phyloP scores from a whole-genome alignment of 2,329 filamentous ascomycete genomes.

The Phyllosticta ampelicida region DNA sequence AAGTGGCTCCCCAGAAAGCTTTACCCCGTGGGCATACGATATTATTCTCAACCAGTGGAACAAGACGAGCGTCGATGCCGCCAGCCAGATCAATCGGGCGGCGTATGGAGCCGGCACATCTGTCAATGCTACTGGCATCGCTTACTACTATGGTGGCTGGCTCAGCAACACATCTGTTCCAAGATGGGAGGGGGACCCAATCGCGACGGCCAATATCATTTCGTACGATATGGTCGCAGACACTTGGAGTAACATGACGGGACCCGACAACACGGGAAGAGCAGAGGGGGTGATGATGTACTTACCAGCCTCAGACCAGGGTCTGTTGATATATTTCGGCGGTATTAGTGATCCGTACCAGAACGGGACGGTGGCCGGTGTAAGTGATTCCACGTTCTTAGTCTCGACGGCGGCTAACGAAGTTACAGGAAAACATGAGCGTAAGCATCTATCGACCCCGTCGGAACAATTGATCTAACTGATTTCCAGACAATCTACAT shows the following conservation, averaged over 20 bases:
- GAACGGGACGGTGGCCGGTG: conserved; percentile 37
- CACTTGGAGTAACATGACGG: conserved; percentile 42
- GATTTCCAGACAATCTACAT: conserved; percentile 39
- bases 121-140: conserved; percentile 44
- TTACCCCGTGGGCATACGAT: conserved; percentile 48
- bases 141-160: conserved; percentile 55
- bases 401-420: conserved; percentile 4
- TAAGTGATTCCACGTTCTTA: conserved; percentile 18
- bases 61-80: conserved; percentile 29
- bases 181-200: conserved; percentile 39
- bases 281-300: conserved; percentile 52
- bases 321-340: conserved; percentile 52
- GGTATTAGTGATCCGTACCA: conserved; percentile 40
- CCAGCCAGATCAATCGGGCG: conserved; percentile 34
- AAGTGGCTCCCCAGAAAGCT: conserved; percentile 31
- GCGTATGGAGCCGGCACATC: conserved; percentile 49
- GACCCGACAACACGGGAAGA: conserved; percentile 42
- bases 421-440: conserved; percentile 2
- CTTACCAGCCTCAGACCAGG: conserved; percentile 48
- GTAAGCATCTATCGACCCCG: conserved; percentile 15
- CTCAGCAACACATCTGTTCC: conserved; percentile 43
- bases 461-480: neutral
- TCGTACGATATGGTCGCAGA: conserved; percentile 46
- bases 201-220: conserved; percentile 43
- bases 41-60: conserved; percentile 47